Base-by-base conservation (phyloP, 2,329 filamentous ascomycete species). In the Colletotrichum noveboracense region DNA sequence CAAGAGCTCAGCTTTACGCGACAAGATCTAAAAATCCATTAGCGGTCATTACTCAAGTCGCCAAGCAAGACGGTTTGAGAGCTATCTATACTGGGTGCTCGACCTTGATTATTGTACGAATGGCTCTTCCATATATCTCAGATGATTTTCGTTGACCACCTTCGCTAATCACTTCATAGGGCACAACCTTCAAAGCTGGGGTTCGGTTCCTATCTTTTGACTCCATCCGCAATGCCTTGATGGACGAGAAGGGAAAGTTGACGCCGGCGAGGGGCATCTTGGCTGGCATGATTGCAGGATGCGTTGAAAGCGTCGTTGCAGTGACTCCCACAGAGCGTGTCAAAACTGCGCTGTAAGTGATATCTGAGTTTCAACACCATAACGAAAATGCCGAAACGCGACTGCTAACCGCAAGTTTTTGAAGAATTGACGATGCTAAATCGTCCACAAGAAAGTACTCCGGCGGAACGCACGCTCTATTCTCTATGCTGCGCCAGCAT, bases 311-410 rank as follows among this genome's bases (percentile, higher is more conserved):
- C 70, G 86, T 92, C 0, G 87, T 90, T n/a, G 92, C 91, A 2
- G 92, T 94, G 1, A 94, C 92, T 3, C 93, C 93, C 0, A 93
- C 91, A 0, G 93, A 94, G 79, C 87, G 92, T 18, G 90, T 94
- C 79, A 94, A 94, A 81, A 94, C 93, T 2, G 92, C 92, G 0
- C 80, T 94, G 79, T 81, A 85, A 69, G 82, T 80, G 38, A 18
- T 14, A 26, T 21, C 5, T 32, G 26, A 28, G 32, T 32, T 62
- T 30, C 18, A 34, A 13, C n/a, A 7, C 43, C 43, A 52, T 48
- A 10, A 13, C 6, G 12, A 16, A 66, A 5, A 1, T 48, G 18
- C 43, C 18, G n/a, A n/a, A 21, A 21, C 10, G 12, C 10, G n/a
- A 48, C 43, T 48, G 12, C 43, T 52, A 24, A 52, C 43, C n/a